Conservation (phyloP, 139 green algal species). For the Mesotaenium endlicherianum region DNA sequence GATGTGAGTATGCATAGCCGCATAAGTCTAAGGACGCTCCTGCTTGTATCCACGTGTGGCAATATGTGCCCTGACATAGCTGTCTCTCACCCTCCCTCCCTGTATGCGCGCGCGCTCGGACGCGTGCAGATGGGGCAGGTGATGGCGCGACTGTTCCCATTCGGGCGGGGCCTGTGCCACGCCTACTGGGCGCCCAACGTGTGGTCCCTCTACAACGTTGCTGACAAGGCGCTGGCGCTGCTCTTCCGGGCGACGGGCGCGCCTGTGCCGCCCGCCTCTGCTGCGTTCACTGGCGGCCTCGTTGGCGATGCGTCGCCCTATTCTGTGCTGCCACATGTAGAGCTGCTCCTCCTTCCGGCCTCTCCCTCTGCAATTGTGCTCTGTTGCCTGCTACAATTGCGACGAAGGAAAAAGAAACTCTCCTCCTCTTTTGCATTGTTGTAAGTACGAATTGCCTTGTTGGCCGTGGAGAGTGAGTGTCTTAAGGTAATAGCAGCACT, state of each 20-base stretch:
- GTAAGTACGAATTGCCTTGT: too few species aligned
- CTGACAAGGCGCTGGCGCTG: conserved; percentile 66
- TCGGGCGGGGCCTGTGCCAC: conserved; percentile 83
- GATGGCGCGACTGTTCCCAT: conserved; percentile 83
- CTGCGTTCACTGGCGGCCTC: conserved; percentile 64
- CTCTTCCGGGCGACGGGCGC: conserved; percentile 21
- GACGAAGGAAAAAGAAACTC: too few species aligned
- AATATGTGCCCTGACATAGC: too few species aligned
- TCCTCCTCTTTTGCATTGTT: too few species aligned
- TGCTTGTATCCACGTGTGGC: too few species aligned
- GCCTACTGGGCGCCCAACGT: conserved; percentile 95
- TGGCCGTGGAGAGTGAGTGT: too few species aligned
- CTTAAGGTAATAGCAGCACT: too few species aligned
- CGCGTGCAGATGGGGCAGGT: conserved; percentile 13
- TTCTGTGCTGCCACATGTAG: conserved; percentile 70
- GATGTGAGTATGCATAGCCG: too few species aligned
- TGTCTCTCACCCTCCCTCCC: not conserved
- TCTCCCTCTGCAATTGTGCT: too few species aligned
- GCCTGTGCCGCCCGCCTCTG: not conserved
- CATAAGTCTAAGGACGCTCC: too few species aligned
- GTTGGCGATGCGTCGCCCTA: conserved; percentile 61
- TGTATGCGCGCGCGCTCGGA: not conserved
- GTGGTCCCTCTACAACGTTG: conserved; percentile 82
- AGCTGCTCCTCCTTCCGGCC: too few species aligned
- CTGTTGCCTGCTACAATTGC: too few species aligned